Conservation (phyloP, 2,329 filamentous ascomycete genomes). For the Rutstroemia sp. region DNA sequence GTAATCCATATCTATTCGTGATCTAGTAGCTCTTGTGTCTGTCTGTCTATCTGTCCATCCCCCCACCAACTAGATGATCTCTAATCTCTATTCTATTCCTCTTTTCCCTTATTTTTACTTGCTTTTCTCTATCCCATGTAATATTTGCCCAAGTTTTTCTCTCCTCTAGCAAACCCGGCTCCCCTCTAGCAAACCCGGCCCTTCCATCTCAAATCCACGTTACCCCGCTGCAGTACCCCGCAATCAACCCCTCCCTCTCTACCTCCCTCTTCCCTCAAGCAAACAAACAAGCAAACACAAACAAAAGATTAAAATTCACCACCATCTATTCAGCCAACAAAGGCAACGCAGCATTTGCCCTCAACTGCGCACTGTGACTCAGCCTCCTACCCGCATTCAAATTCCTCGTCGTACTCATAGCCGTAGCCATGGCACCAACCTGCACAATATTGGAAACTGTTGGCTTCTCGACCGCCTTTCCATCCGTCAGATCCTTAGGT, state of each 20-base stretch:
- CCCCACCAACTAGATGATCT: no score
- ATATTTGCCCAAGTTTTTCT: not conserved
- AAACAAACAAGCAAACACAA: not conserved
- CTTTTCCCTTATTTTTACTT: not conserved
- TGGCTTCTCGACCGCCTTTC: slow-evolving; percentile 6
- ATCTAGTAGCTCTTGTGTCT: no score
- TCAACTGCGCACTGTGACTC: slow-evolving; percentile 23
- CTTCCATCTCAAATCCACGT: no score
- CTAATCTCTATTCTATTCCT: not conserved
- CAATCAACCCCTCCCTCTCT: not conserved
- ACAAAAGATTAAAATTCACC: not conserved
- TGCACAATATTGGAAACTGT: not conserved
- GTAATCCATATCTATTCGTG: no score
- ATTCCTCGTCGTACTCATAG: slow-evolving; percentile 22
- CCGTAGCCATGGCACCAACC: slow-evolving; percentile 20
- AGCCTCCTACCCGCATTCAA: slow-evolving; percentile 24
- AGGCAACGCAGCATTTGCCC: slow-evolving; percentile 20
- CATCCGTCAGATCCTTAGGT: slow-evolving; percentile 15
- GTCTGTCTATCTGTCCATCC: no score
- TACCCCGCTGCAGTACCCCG: not conserved
- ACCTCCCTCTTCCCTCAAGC: not conserved
- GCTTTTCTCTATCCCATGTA: no score
- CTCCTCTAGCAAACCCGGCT: no score
- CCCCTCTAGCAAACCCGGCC: no score
- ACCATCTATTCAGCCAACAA: slow-evolving; percentile 20